Percentiles rank a stretch among this genome's conserved stretches.
Evolutionary conservation across 371 early-diverging fungal genomes (phyloP).

Genomic region (Synchytrium microbalum): DNA sequence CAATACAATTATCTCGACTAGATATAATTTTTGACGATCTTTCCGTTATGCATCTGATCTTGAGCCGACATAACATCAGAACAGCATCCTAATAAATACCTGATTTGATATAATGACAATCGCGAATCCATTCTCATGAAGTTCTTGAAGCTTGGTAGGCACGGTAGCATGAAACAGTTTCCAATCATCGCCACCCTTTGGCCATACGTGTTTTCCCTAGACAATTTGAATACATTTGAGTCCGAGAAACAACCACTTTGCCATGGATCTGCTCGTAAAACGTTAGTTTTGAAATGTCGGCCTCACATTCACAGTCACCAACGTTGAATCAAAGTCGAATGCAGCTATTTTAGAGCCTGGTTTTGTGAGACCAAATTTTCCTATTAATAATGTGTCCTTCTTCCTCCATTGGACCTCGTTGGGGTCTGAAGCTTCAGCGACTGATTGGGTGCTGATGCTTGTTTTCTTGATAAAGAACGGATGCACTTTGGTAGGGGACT

Average conservation of each 20-base stretch:
- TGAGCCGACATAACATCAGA: no score
- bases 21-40: no score
- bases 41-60: no score
- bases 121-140: neutral
- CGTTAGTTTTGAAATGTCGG: no score
- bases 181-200: slow-evolving; percentile 15
- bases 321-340: slow-evolving; percentile 76
- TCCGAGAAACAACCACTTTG: no score
- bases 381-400: neutral
- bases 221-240: slow-evolving; percentile 47
- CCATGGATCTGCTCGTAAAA: no score
- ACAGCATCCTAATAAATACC: no score
- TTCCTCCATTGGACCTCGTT: neutral
- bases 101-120: neutral
- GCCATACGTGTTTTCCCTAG: slow-evolving; percentile 36
- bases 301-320: neutral
- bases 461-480: no score
- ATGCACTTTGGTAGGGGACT: no score
- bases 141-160: neutral
- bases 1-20: no score
- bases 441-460: no score
- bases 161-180: neutral
- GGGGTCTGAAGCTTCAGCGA: no score
- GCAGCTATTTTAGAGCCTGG: slow-evolving; percentile 58
- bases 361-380: neutral